Evolutionary conservation across 1,284 basidiomycete species (phyloP), one percentile per base, ranked within the genome.

Genomic region (Apiotrichum gamsii): DNA sequence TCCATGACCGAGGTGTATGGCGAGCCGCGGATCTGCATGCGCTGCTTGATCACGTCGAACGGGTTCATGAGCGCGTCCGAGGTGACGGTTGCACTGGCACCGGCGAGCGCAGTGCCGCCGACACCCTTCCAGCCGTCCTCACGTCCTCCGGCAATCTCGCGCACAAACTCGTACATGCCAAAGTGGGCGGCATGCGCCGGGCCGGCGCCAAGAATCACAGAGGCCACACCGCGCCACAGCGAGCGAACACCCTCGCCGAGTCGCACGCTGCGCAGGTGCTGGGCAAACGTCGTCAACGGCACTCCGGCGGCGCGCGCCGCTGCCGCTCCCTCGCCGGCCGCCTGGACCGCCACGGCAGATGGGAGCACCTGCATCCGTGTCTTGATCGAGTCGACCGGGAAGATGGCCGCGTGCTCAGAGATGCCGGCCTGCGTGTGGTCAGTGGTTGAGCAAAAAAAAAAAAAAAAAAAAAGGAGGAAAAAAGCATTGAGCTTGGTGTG

Each of bases 381-480:
- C 93, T 98, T 97, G 72, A 99, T 95, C 63, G 89, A 91, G 75
- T 99, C 95, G 56, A 98, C 78, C 4, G 95, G 95, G 69, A 90
- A 99, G 87, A 99, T 98, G 68, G 95, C 90, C 21, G 93, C 89
- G 74, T 99, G 95, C 73, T 99, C 95, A 46, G 90, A 91, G 62
- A 99, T 98, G 53, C 95, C 95, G 59, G 95, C 94, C 89, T 93
- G n/a, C n/a, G n/a, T n/a, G n/a, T n/a, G n/a, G n/a, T n/a, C n/a
- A n/a, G n/a, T n/a, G n/a, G n/a, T n/a, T n/a, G n/a, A n/a, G n/a
- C n/a, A n/a, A n/a, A n/a, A 15, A 23, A 32, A 31, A n/a, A 31
- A 24, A n/a, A 23, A 38, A 35, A 33, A 15, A 30, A 32, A 25
- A 21, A 8, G 30, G 10, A n/a, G 9, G 16, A 15, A 16, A 30